A percentile compares a stretch with the other conserved stretches of the same genome.
These are phyloP conservation scores for Candida hispaniensis DNA, from an alignment of 805 yeast genomes.

Conservation along the genomic window DNA sequence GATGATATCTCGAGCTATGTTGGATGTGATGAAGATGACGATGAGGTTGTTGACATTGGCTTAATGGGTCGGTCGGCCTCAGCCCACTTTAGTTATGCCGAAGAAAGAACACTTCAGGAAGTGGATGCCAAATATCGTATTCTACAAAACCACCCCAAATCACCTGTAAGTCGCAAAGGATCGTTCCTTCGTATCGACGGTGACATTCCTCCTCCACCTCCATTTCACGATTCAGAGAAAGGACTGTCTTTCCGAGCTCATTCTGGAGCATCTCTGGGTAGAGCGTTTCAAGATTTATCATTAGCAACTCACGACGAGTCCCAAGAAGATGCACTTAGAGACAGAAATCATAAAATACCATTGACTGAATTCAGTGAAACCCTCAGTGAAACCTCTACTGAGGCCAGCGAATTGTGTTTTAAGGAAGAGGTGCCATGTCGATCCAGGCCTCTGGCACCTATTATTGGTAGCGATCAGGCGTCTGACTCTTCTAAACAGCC, in stretches of 20 bases:
- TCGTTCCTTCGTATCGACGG: constrained; percentile 18
- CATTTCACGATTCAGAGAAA: constrained; percentile 5
- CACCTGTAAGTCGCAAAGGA: constrained; percentile 12
- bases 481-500: constrained; percentile 5
- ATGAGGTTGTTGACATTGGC: constrained; percentile 16
- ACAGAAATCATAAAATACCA: constrained; percentile 3
- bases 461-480: no score
- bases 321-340: no score
- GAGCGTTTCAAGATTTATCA: constrained; percentile 1
- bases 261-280: constrained; percentile 6
- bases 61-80: constrained; percentile 18
- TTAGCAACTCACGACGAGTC: no score
- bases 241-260: constrained; percentile 1
- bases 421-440: no score
- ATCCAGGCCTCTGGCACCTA: no score
- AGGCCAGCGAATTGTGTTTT: no score
- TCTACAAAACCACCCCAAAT: constrained; percentile 16
- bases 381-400: constrained; percentile 10
- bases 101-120: constrained; percentile 52
- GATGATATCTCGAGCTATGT: constrained; percentile 12
- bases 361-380: constrained; percentile 6
- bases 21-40: constrained; percentile 17
- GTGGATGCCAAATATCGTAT: constrained; percentile 59
- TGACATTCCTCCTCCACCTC: constrained; percentile 19
- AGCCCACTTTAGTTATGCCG: constrained; percentile 46